Evolutionary conservation across 805 yeast genomes (phyloP), one percentile per base, ranked within the genome.

Genomic region (Cyberlindnera amylophila): DNA sequence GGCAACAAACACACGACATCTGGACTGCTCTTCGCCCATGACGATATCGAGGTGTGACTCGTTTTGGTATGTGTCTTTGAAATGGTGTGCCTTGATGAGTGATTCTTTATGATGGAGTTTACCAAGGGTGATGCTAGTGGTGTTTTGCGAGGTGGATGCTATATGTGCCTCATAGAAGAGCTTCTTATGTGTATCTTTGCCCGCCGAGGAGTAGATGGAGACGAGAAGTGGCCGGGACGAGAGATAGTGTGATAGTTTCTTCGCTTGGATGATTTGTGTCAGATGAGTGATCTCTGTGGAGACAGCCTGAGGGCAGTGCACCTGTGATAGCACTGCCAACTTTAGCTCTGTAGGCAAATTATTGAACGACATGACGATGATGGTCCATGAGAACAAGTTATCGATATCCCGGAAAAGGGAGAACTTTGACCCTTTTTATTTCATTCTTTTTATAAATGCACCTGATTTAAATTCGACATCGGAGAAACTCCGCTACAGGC

Each of bases 271-370:
- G 34, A 40, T 33, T n/a, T 28, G 27, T 8, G 13, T 29, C 23
- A 44, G 24, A 6, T 26, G 3, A 19, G 37, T 42, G 4, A 38
- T 12, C 14, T 19, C 16, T 9, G 4, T 19, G n/a, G 44, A 23
- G 26, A 44, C 28, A 4, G 19, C 29, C 7, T 10, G 10, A 18
- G 48, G 42, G 16, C 42, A 41, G 23, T 38, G 39, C 6, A 42
- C 23, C 34, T 44, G 48, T 4, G 48, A 44, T 4, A 44, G 38
- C 3, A 41, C 38, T 31, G 26, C 33, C 15, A 44, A 38, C 40
- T 40, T 28, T 29, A 44, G 28, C 40, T 44, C 48, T 33, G 45
- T 40, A 34, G 48, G 48, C 26, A 44, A 42, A 17, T 26, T 9
- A 4, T 23, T 13, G 23, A 40, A 44, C 6, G 16, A 7, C 36